Evolutionary conservation across 2,329 filamentous ascomycete genomes (phyloP), one percentile per base, ranked within the genome.

Genomic region (Colletotrichum salicis): DNA sequence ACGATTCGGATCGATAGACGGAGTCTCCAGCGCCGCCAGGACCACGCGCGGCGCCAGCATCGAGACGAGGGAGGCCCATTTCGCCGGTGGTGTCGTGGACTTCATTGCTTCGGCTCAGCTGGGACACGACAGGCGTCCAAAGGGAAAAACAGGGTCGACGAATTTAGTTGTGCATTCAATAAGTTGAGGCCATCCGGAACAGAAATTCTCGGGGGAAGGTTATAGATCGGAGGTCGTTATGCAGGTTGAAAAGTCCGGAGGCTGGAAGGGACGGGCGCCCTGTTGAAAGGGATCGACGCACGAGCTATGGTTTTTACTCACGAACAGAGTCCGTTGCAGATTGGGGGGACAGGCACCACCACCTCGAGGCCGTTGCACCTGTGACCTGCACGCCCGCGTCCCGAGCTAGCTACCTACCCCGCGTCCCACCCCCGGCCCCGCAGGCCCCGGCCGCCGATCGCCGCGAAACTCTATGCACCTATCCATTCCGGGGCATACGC

Each of bases 1-100:
- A n/a, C 73, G 55, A 11, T 73, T 73, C 51, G 74, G 74, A 45
- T 77, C 73, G 55, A 78, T 70, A 27, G 61, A 72, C 12, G 66
- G 65, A 37, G 70, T 55, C n/a, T 59, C 65, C 33, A 59, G 45
- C 55, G 54, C 60, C 59, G 70, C 70, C 60, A 72, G 48, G 45
- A 51, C 60, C 13, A 19, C 19, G 12, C n/a, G 37, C 35, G 45
- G 59, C 31, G 55, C 33, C 19, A 72, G 11, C 33, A 45, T 15
- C 24, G 37, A 52, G 29, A 52, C 35, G 19, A 72, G 51, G 37
- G 55, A 22, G 45, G 70, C 65, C 59, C 59, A 69, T 64, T 51
- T 22, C 55, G 54, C 45, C 13, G 55, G 45, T 29, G 60, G 29
- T 19, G 55, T 64, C 19, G 59, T 60, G 29, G 55, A 31, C 60